Base-by-base conservation (phyloP, 768 basidiomycete species). In the Rossbeevera mucosa region DNA sequence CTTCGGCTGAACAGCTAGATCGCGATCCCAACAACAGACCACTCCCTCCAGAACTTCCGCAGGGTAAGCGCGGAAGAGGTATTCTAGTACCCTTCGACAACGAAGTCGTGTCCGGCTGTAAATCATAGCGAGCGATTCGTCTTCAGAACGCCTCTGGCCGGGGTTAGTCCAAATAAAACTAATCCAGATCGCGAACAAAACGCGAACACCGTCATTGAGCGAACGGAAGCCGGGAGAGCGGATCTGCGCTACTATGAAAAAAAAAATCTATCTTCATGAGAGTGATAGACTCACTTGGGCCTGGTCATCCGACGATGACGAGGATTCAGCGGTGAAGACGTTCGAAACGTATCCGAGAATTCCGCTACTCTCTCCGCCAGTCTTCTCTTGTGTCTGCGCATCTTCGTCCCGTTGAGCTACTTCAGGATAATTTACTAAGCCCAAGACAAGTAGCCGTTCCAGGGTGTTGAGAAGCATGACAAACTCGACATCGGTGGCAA, bases 331-430 rank as follows among this genome's bases (percentile, higher is more conserved):
- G 38, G 87, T 81, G 62, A 99, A 94, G 2, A 97, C 94, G 50
- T 83, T 90, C 2, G 93, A 94, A 47, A 99, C 86, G 61, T 92
- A 89, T 8, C 94, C 92, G 0, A 97, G 74, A 11, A 98, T 70
- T 1, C 94, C 86, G 62, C 79, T 76, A 8, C 75, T 74, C 56
- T 85, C 83, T 16, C 74, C 64, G 2, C 69, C 73, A 21, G 66
- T 59, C 59, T 81, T 89, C 58, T 85, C 90, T 16, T 74, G 62
- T 0, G 63, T 59, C 12, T 68, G 60, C 13, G 71, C 69, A 8
- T 89, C 88, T 16, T 87, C 86, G 16, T 86, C 83, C 1, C 74
- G 69, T 7, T 72, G 70, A 28, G 69, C 68, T 1, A 70, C 54
- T 30, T 86, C 85, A 1, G 76, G 62, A 26, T 73, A 75, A 47